Base-by-base conservation (phyloP, 495 filamentous ascomycete genomes). In the Bathelium albidoporum region DNA sequence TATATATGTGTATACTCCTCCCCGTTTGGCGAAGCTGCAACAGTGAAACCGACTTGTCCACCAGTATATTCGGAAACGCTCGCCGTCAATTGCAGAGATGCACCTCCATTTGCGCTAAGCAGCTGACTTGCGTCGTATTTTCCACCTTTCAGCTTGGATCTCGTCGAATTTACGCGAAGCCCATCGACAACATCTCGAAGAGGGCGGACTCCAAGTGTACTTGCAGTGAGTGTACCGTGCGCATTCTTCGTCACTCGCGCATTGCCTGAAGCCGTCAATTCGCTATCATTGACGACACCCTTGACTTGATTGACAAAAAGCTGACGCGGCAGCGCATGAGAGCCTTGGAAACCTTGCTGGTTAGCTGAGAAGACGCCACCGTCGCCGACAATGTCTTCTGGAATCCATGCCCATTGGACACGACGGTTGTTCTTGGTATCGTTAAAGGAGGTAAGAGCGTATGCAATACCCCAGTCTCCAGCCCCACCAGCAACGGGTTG, bases 261-360 rank as follows among this genome's bases (percentile, higher is more conserved):
- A 49, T 72, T 72, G 2, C 69, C 70, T 24, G 62, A 66, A 22
- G 45, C 53, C 20, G 66, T 68, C 7, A 75, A 58, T 28, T 69
- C 59, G 41, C 70, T 70, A 24, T 69, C 65, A 49, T 74, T 66
- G 10, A 73, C 58, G 1, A 78, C 66, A 10, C 68, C 64, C 34
- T 67, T 66, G 31, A 72, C 70, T 45, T 70, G 68, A 49, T 74
- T 70, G 22, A 78, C 76, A 62, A 73, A 79, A n/a, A 77, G 61
- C 58, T 79, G 68, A 0, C 76, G 70, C 0, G 76, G 75, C 1
- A 80, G 72, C n/a, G 73, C 72, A 11, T 76, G 41, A 12, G 69
- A 64, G n/a, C 77, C 77, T 62, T 78, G 75, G 66, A 72, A 79
- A n/a, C 77, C 77, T 53, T 76, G 71, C 29, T 76, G 75, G 0